Conservation (phyloP, 1,284 basidiomycete genomes). For the Trametes sp. region DNA sequence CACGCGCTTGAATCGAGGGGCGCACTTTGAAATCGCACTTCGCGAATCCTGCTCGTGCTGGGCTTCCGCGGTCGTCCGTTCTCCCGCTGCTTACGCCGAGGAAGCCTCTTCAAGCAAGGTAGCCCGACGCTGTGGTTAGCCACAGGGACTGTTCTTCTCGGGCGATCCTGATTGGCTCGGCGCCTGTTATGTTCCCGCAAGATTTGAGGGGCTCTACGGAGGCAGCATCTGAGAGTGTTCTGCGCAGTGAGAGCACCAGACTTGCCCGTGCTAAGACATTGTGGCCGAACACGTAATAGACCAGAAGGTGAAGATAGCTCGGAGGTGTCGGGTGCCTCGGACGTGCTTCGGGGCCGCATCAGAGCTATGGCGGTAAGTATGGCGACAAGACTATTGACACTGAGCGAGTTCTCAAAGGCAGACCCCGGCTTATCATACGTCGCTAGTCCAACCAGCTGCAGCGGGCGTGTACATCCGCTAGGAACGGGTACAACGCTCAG, state of each 20-base stretch:
- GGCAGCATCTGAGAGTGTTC: background rate
- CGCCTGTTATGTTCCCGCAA: background rate
- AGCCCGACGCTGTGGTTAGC: background rate
- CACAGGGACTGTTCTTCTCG: background rate
- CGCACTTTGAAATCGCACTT: too few species aligned
- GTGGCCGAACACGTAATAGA: background rate
- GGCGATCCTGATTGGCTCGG: background rate
- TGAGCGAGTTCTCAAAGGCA: too few species aligned
- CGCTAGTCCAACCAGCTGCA: too few species aligned
- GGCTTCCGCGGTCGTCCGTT: too few species aligned
- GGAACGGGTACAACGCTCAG: too few species aligned
- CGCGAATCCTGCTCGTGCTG: too few species aligned
- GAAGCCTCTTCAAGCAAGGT: background rate
- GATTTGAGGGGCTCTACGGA: background rate
- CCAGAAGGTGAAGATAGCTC: background rate
- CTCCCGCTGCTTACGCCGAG: background rate
- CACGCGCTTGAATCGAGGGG: too few species aligned
- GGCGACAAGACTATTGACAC: background rate
- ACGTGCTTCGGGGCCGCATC: background rate
- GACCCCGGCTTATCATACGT: too few species aligned
- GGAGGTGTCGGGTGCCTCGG: background rate
- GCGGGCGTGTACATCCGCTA: too few species aligned
- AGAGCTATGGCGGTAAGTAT: background rate
- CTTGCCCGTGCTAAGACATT: background rate
- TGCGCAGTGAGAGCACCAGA: background rate